Percentiles rank a stretch among this genome's conserved stretches.
phyloP scores from a whole-genome alignment of 2,329 filamentous ascomycete species.

The Fusarium mexicanum region DNA sequence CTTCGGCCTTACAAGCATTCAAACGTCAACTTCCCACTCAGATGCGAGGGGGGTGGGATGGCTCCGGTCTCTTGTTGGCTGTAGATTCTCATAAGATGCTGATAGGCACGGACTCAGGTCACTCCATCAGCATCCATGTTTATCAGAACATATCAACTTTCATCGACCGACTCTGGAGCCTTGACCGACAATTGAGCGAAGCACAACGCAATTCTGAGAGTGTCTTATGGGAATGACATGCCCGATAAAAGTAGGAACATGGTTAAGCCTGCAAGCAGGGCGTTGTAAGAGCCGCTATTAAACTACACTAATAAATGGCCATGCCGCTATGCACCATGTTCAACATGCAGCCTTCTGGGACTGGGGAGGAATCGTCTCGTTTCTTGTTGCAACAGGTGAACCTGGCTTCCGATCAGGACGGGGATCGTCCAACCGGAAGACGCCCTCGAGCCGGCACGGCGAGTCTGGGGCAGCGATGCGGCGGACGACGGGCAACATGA shows the following conservation, averaged over 20 bases:
- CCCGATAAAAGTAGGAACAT: slow-evolving; percentile 15
- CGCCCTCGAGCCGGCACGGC: slow-evolving; percentile 32
- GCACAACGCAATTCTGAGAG: background rate
- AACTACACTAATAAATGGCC: slow-evolving; percentile 1
- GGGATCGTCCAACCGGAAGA: slow-evolving; percentile 39
- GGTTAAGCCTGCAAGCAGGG: slow-evolving; percentile 10
- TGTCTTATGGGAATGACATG: slow-evolving; percentile 1
- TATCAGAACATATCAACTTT: slow-evolving; percentile 31
- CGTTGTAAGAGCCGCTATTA: background rate
- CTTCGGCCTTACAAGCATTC: slow-evolving; percentile 11
- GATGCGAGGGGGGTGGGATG: slow-evolving; percentile 16
- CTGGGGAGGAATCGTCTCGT: slow-evolving; percentile 25
- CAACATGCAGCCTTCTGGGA: slow-evolving; percentile 34
- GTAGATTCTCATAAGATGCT: slow-evolving; percentile 32
- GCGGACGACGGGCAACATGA: slow-evolving; percentile 28
- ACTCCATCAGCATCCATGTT: slow-evolving; percentile 33
- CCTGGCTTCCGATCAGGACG: slow-evolving; percentile 33
- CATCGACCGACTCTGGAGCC: slow-evolving; percentile 28
- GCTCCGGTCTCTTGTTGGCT: slow-evolving; percentile 26
- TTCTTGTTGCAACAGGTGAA: slow-evolving; percentile 20
- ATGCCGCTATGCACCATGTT: slow-evolving; percentile 4
- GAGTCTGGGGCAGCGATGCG: slow-evolving; percentile 23
- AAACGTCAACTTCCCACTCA: slow-evolving; percentile 9
- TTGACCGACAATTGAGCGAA: slow-evolving; percentile 33
- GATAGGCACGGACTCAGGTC: slow-evolving; percentile 34